Evolutionary conservation across 108 stramenopile species (phyloP).

Genomic region (Conticribra guillardii): DNA sequence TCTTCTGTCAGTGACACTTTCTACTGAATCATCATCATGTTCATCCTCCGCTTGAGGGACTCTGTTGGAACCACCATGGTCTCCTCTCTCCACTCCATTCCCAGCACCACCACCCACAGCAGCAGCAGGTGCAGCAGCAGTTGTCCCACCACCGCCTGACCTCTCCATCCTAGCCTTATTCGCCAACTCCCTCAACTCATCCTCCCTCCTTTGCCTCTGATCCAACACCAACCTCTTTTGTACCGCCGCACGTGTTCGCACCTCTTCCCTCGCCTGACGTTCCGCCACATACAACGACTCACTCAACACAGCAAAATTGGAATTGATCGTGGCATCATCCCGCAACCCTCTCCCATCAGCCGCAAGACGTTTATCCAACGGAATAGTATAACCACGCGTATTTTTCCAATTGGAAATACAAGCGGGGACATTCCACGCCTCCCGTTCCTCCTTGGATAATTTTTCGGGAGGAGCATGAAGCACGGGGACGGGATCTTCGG

Average conservation of each 20-base stretch:
- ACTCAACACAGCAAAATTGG: constrained; percentile 93
- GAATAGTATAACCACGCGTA: constrained; percentile 96
- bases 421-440: constrained; percentile 98
- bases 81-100: constrained; percentile 8
- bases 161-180: constrained; percentile 92
- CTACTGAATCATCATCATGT: constrained; percentile 41
- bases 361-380: constrained; percentile 98
- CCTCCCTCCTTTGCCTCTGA: constrained; percentile 91
- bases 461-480: constrained; percentile 85
- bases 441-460: constrained; percentile 87
- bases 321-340: constrained; percentile 89
- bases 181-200: constrained; percentile 93
- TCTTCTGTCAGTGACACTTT: constrained; percentile 22
- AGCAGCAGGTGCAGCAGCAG: constrained; percentile 3
- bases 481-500: constrained; percentile 91
- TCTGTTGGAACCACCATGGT: background rate
- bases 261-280: constrained; percentile 94
- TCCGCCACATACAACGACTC: constrained; percentile 97
- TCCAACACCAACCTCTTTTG: constrained; percentile 86
- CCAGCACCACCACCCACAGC: background rate
- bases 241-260: constrained; percentile 88
- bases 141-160: constrained; percentile 55
- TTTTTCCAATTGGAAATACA: constrained; percentile 99
- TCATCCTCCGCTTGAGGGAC: constrained; percentile 2
- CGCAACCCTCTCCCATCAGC: constrained; percentile 97